These are phyloP conservation scores for Castanea crenata DNA, from an alignment of 306 rosid genomes.

Conservation along the genomic window DNA sequence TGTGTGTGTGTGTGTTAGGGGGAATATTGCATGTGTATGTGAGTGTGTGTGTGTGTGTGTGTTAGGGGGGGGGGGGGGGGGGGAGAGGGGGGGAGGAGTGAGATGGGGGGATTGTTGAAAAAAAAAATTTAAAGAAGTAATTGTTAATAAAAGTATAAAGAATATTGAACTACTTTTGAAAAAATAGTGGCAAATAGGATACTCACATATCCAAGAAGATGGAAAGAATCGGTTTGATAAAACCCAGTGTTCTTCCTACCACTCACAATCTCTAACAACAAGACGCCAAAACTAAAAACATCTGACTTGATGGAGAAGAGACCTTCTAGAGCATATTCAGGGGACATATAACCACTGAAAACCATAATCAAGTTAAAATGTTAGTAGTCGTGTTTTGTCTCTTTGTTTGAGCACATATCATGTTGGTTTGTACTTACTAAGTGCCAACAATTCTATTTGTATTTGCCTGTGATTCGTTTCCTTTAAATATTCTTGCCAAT, in stretches of 20 bases:
- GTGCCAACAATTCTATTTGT: slow-evolving; percentile 33
- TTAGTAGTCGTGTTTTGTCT: neutral
- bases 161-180: neutral
- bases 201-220: slow-evolving; percentile 43
- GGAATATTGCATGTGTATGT: no score
- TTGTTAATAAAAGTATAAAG: neutral
- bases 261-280: slow-evolving; percentile 32
- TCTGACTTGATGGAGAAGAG: slow-evolving; percentile 28
- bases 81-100: no score
- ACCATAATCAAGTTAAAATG: neutral
- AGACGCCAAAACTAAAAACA: slow-evolving; percentile 34
- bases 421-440: slow-evolving; percentile 21
- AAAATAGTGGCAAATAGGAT: neutral
- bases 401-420: neutral
- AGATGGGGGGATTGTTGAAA: no score
- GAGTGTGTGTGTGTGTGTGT: no score
- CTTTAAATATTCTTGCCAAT: slow-evolving; percentile 28
- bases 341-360: slow-evolving; percentile 26
- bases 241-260: slow-evolving; percentile 39
- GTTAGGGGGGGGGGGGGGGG: no score
- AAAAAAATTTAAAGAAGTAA: no score
- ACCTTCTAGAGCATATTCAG: slow-evolving; percentile 34
- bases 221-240: slow-evolving; percentile 19
- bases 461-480: slow-evolving; percentile 22
- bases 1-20: no score